Conservation (phyloP, 495 filamentous ascomycete species). For the Sporormia fimetaria region DNA sequence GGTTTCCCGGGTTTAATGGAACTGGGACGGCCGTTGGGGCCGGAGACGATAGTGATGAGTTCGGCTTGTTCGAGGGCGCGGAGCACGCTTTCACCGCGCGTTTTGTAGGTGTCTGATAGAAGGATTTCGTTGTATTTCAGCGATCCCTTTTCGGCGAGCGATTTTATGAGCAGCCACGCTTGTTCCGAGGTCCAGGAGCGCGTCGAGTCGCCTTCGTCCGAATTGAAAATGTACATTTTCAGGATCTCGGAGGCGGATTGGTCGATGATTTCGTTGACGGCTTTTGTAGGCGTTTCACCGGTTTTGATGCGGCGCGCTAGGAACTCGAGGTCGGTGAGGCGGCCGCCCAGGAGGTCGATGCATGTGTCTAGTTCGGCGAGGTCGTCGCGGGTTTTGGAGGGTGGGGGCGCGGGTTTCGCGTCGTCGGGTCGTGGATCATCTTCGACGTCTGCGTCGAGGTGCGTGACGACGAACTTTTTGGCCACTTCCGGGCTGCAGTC, state of each 20-base stretch:
- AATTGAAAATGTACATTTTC: constrained; percentile 76
- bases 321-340: constrained; percentile 87
- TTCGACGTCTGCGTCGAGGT: constrained; percentile 48
- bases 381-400: constrained; percentile 33
- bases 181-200: constrained; percentile 68
- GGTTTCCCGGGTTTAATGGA: constrained; percentile 71
- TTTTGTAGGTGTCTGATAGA: constrained; percentile 59
- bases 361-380: constrained; percentile 63
- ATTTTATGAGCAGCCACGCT: constrained; percentile 78
- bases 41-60: constrained; percentile 65
- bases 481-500: constrained; percentile 79
- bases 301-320: constrained; percentile 81
- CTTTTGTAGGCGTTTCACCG: constrained; percentile 72
- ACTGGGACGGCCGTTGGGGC: constrained; percentile 58
- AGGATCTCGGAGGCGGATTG: constrained; percentile 81
- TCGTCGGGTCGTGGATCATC: constrained; percentile 31
- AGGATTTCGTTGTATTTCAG: constrained; percentile 77
- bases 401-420: constrained; percentile 29
- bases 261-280: constrained; percentile 80
- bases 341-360: constrained; percentile 73
- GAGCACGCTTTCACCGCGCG: constrained; percentile 56
- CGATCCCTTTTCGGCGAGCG: constrained; percentile 47
- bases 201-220: constrained; percentile 27
- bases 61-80: constrained; percentile 77
- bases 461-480: constrained; percentile 78